Evolutionary conservation across 768 basidiomycete genomes (phyloP).

Genomic region (Cantharellus cinnabarinus): DNA sequence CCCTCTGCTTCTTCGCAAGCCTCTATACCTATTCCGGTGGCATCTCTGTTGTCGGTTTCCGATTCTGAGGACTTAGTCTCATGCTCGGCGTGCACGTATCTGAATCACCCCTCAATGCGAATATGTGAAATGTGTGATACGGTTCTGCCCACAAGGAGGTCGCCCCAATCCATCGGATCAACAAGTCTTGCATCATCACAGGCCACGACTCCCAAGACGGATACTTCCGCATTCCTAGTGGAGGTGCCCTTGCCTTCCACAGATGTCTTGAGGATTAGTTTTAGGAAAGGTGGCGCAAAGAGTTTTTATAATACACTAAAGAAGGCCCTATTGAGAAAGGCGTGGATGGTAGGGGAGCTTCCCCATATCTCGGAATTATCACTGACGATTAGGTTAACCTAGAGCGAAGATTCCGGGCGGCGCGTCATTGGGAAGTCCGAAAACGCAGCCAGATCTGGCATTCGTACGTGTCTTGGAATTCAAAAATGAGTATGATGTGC

Average conservation of each 20-base stretch:
- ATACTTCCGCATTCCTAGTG: neutral
- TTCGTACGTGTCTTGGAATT: slow-evolving; percentile 5
- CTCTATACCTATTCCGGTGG: neutral
- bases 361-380: neutral
- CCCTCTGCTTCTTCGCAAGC: neutral
- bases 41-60: neutral
- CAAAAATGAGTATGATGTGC: slow-evolving; percentile 1
- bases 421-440: neutral
- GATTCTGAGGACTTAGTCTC: slow-evolving; percentile 23
- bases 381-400: neutral
- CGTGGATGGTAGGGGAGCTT: slow-evolving; percentile 38
- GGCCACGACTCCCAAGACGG: neutral
- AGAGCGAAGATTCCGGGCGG: no score
- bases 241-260: slow-evolving; percentile 11
- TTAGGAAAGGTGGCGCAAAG: slow-evolving; percentile 80
- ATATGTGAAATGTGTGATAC: slow-evolving; percentile 78
- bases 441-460: slow-evolving; percentile 6
- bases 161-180: neutral
- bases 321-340: slow-evolving; percentile 42
- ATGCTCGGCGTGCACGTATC: slow-evolving; percentile 80
- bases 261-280: slow-evolving; percentile 62
- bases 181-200: neutral
- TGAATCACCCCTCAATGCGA: slow-evolving; percentile 57
- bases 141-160: slow-evolving; percentile 25
- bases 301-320: slow-evolving; percentile 60